These are phyloP conservation scores for Colletotrichum sansevieriae DNA, from an alignment of 2,329 filamentous ascomycete species.

Conservation along the genomic window DNA sequence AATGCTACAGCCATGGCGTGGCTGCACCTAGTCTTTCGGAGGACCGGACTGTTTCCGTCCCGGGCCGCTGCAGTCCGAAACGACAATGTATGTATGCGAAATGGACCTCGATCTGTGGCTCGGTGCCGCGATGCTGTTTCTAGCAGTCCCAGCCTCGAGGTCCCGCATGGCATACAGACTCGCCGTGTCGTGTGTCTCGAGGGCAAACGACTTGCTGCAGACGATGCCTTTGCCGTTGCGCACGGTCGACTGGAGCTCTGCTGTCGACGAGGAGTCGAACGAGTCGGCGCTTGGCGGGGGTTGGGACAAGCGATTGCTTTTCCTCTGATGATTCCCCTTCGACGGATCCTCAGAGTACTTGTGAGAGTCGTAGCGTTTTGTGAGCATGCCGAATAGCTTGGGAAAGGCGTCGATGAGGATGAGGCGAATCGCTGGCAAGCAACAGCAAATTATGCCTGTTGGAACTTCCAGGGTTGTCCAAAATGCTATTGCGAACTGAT, in stretches of 20 bases:
- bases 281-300: no score
- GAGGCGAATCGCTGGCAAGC: constrained; percentile 33
- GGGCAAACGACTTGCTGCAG: constrained; percentile 8
- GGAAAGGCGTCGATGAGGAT: constrained; percentile 37
- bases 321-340: neutral
- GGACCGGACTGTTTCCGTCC: constrained; percentile 9
- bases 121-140: constrained; percentile 9
- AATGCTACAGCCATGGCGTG: neutral
- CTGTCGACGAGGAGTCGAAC: constrained; percentile 1
- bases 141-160: constrained; percentile 21
- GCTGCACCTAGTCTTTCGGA: neutral
- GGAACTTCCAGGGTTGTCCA: constrained; percentile 38
- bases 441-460: constrained; percentile 36
- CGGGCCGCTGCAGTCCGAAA: constrained; percentile 11
- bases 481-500: constrained; percentile 46
- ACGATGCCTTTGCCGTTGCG: neutral
- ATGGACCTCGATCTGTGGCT: constrained; percentile 26
- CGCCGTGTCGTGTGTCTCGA: constrained; percentile 20
- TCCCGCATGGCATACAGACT: constrained; percentile 22
- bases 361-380: constrained; percentile 11
- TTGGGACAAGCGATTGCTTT: constrained; percentile 9
- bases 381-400: constrained; percentile 29
- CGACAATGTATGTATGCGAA: constrained; percentile 19
- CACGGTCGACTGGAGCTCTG: constrained; percentile 7
- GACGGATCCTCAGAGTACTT: constrained; percentile 18